Conservation (phyloP, 345 rosid species). For the Bruguiera parviflora region DNA sequence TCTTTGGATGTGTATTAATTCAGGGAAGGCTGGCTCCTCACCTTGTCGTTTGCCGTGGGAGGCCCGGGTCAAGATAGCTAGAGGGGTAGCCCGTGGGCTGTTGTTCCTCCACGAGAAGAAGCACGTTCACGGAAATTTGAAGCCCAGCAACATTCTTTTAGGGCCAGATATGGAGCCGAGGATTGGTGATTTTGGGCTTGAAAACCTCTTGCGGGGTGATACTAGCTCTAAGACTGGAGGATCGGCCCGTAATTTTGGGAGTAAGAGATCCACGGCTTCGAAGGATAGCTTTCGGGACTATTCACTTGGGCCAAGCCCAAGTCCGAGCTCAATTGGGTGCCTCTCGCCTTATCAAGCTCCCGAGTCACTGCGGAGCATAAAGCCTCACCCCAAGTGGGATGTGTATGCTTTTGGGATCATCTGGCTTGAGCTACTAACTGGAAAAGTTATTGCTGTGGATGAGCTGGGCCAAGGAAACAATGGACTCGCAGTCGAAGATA, state of each 20-base stretch:
- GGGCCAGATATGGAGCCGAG: slow-evolving; percentile 73
- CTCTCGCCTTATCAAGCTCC: slow-evolving; percentile 75
- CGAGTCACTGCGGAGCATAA: slow-evolving; percentile 74
- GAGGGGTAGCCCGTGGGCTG: slow-evolving; percentile 82
- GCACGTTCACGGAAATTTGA: slow-evolving; percentile 81
- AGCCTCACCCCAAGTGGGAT: slow-evolving; percentile 89
- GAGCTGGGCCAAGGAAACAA: slow-evolving; percentile 77
- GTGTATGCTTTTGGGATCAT: slow-evolving; percentile 80
- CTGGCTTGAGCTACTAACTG: slow-evolving; percentile 70
- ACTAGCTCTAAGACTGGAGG: slow-evolving; percentile 58
- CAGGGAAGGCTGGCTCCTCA: slow-evolving; percentile 86
- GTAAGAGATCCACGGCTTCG: slow-evolving; percentile 60
- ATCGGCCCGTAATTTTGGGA: slow-evolving; percentile 70
- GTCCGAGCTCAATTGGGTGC: slow-evolving; percentile 60
- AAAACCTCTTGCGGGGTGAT: slow-evolving; percentile 59
- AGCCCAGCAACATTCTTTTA: slow-evolving; percentile 82
- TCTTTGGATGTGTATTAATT: not conserved
- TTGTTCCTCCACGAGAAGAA: slow-evolving; percentile 79
- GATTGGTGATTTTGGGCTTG: slow-evolving; percentile 86
- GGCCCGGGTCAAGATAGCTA: slow-evolving; percentile 70
- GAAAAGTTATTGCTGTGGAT: slow-evolving; percentile 65
- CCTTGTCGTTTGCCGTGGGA: slow-evolving; percentile 87
- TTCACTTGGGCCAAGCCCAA: slow-evolving; percentile 51
- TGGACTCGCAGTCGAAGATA: slow-evolving; percentile 67
- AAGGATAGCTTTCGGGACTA: slow-evolving; percentile 61